Evolutionary conservation across 371 early-diverging fungal genomes (phyloP).

Genomic region (Dinochytrium kinnereticum): DNA sequence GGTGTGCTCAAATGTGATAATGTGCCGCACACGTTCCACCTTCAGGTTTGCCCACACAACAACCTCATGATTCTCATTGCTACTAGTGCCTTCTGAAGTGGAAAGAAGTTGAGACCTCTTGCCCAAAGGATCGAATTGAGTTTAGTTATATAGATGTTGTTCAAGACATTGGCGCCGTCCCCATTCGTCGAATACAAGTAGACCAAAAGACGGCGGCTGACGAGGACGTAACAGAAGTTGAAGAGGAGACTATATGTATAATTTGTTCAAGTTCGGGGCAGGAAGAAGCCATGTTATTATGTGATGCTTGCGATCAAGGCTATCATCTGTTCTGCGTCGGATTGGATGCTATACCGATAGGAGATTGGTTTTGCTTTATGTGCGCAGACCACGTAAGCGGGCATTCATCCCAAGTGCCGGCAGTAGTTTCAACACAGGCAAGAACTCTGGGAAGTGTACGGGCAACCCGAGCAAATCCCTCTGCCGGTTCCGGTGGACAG

Average conservation of each 20-base stretch:
- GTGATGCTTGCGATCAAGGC: conserved; percentile 16
- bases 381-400: neutral
- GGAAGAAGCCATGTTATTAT: conserved; percentile 16
- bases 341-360: conserved; percentile 4
- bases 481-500: no score
- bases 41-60: conserved; percentile 1
- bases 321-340: conserved; percentile 15
- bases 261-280: neutral
- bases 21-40: conserved; percentile 10
- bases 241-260: neutral
- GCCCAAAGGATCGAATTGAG: conserved; percentile 6
- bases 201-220: neutral
- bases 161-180: neutral
- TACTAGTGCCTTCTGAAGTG: neutral
- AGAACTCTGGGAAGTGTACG: no score
- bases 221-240: neutral
- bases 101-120: neutral
- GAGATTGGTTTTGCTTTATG: conserved; percentile 18
- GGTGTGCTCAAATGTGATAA: conserved; percentile 3
- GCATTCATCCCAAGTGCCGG: no score
- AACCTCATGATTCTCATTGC: neutral
- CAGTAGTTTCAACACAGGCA: no score
- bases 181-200: neutral
- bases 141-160: neutral
- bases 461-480: no score